These are phyloP conservation scores for Cucumis melo DNA, from an alignment of 306 rosid species.

Conservation along the genomic window DNA sequence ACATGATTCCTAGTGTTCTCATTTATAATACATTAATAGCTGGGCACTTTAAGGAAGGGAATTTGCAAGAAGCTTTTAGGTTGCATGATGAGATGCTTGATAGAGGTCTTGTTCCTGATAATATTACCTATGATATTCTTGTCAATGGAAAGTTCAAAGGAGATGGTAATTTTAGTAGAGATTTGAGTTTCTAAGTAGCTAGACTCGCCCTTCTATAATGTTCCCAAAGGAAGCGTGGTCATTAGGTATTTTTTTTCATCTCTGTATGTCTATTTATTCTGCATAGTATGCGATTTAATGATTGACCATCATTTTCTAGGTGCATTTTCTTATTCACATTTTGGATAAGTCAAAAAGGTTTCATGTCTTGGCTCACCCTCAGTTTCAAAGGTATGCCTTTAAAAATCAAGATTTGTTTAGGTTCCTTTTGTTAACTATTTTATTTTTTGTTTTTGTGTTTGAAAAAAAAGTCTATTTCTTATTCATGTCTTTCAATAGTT, in stretches of 20 bases:
- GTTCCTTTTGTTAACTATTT: too few relatives aligned
- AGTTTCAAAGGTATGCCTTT: background rate
- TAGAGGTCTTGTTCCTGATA: conserved; percentile 56
- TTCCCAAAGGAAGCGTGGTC: background rate
- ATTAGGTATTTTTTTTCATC: background rate
- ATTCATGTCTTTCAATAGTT: too few relatives aligned
- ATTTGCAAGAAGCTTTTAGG: conserved; percentile 55
- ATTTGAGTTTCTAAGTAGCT: background rate
- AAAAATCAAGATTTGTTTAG: background rate
- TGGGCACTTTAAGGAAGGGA: conserved; percentile 56
- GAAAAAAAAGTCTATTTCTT: too few relatives aligned
- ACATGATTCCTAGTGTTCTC: conserved; percentile 36
- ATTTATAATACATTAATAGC: conserved; percentile 54
- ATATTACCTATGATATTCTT: conserved; percentile 49
- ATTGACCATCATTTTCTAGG: background rate
- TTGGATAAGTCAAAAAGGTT: background rate
- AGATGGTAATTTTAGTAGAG: background rate
- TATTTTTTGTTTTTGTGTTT: too few relatives aligned
- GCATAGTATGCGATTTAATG: background rate
- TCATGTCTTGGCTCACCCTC: background rate
- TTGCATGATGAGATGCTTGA: conserved; percentile 84
- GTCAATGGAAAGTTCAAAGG: conserved; percentile 27
- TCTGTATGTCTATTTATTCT: background rate
- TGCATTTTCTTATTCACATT: background rate
- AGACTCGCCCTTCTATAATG: background rate